Evolutionary conservation across 139 green algal genomes (phyloP), one percentile per base, ranked within the genome.

Genomic region (Asterochloris sp.): DNA sequence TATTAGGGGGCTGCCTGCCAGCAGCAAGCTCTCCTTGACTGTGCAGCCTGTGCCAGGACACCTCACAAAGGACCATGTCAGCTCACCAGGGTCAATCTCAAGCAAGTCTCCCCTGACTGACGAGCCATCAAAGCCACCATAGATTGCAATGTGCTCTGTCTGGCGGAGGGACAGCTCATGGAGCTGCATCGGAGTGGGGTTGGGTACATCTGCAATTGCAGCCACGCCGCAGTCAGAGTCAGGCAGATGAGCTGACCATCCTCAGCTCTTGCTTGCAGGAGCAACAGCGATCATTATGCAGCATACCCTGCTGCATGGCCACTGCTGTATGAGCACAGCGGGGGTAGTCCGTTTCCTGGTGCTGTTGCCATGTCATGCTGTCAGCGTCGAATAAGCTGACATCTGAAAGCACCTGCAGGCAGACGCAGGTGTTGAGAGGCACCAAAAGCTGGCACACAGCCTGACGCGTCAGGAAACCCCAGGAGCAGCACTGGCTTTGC

Each of bases 291-390:
- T 27, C 19, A 27, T 76, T 13, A 54, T 76, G 69, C 15, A 29
- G 28, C 63, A 19, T 69, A 83, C 82, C 76, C 76, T 29, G 47
- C 24, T 73, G 79, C 24, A 75, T 62, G 6, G 81, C 84, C 69
- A 71, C 79, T 83, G 85, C 85, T 19, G 74, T 82, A 84, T 92
- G 89, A 13, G 90, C 90, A 62, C 90, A 94, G 76, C 90, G 88
- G 0, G 86, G 63, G 78, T 88, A 89, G 8, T 83, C 85, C 4
- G 88, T 94, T 23, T 79, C 79, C 78, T 91, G 86, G 0, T 84
- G 27, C 1, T 84, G 78, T 27, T 80, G 78, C 91, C 91, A 94
- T 27, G 28, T 85, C 67, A 85, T 84, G 4, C 62, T 81, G 14
- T 47, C 13, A 14, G 66, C 86, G 69, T 94, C 89, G 62, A 92